Evolutionary conservation across 1,284 basidiomycete genomes (phyloP), one percentile per base, ranked within the genome.

Genomic region (Caloboletus firmus): DNA sequence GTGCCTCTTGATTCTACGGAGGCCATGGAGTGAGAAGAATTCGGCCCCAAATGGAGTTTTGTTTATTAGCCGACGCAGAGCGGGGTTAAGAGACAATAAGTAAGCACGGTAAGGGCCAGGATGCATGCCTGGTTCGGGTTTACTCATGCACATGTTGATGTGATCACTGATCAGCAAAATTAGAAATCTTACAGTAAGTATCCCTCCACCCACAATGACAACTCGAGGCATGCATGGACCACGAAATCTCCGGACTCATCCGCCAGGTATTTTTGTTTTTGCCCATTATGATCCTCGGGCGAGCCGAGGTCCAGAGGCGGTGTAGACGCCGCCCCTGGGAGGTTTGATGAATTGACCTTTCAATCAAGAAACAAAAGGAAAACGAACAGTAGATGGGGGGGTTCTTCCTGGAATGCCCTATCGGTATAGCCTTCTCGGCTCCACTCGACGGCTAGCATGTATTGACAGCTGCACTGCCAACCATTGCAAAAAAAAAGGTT

Each of bases 21-120:
- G 51, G 47, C 42, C 36, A 55, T 28, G 34, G 40, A 52, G 49
- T 61, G 62, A 60, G 59, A 63, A 67, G 34, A 35, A 49, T n/a
- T n/a, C n/a, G 36, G 30, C 20, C 9, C 52, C 32, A 68, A 66
- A 68, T 65, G 65, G 67, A 52, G 64, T 40, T 62, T 35, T n/a
- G 8, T 37, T 13, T 22, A 24, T 44, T 54, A 48, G 40, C 52
- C 51, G 54, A 49, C 5, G 37, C 45, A 52, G 49, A 22, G 26
- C 81, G 81, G 56, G 84, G 79, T 31, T 82, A 80, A 11, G 79
- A 84, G 26, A 86, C 74, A 41, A 83, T 74, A 12, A 75, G 51
- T n/a, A n/a, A n/a, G n/a, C 78, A 79, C 4, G 5, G 6, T 43
- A 15, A 28, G 17, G 41, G 50, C 24, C 22, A 36, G 31, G 44